These are phyloP conservation scores for Umbelopsis vinacea DNA, from an alignment of 192 early-diverging fungal species.

Conservation along the genomic window DNA sequence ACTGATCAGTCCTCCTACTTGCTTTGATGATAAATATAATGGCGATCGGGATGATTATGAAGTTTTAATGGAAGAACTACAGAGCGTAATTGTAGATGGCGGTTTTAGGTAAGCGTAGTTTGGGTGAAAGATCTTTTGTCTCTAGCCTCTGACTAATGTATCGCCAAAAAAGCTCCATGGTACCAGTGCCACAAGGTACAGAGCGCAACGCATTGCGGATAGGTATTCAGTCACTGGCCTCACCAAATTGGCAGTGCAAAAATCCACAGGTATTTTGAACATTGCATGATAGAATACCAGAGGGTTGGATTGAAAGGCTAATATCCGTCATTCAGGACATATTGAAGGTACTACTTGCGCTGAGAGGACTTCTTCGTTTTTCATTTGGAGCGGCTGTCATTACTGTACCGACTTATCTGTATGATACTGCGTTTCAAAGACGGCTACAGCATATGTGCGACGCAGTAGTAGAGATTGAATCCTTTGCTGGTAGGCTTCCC, in stretches of 20 bases:
- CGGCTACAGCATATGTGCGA: slow-evolving; percentile 83
- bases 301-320: background rate
- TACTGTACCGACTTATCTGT: slow-evolving; percentile 82
- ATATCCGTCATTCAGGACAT: slow-evolving; percentile 43
- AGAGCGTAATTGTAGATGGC: slow-evolving; percentile 62
- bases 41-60: slow-evolving; percentile 45
- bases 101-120: slow-evolving; percentile 61
- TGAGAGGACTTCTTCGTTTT: slow-evolving; percentile 79
- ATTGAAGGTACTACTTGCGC: slow-evolving; percentile 72
- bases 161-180: slow-evolving; percentile 29
- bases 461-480: slow-evolving; percentile 88
- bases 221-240: slow-evolving; percentile 79
- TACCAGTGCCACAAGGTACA: slow-evolving; percentile 34
- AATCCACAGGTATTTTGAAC: slow-evolving; percentile 50
- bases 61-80: slow-evolving; percentile 52
- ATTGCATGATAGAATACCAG: background rate
- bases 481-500: slow-evolving; percentile 78
- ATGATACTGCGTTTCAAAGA: slow-evolving; percentile 62
- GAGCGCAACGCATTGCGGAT: slow-evolving; percentile 77
- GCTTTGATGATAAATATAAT: slow-evolving; percentile 30
- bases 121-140: background rate
- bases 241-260: slow-evolving; percentile 75
- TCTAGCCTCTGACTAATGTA: background rate
- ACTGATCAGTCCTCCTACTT: slow-evolving; percentile 52
- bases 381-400: slow-evolving; percentile 77